phyloP scores from a whole-genome alignment of 2,329 filamentous ascomycete species.

The Colletotrichum sp. region DNA sequence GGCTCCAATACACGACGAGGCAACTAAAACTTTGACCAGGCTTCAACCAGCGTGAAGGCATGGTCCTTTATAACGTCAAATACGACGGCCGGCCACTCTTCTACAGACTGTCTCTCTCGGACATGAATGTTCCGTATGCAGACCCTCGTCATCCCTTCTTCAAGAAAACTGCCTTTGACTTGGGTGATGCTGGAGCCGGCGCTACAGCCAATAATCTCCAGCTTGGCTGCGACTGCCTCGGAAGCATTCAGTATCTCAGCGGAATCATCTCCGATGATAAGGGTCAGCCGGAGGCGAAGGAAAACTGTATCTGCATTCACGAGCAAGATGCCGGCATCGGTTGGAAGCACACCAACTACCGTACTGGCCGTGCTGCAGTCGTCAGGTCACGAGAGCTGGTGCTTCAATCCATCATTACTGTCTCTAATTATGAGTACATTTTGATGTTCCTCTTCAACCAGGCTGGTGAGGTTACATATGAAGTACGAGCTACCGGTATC shows the following conservation, averaged over 20 bases:
- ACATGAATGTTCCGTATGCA: constrained; percentile 69
- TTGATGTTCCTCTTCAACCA: constrained; percentile 70
- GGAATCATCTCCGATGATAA: constrained; percentile 56
- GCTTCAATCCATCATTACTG: constrained; percentile 70
- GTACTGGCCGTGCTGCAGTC: constrained; percentile 66
- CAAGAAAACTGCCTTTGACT: constrained; percentile 70
- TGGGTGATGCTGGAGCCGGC: constrained; percentile 70
- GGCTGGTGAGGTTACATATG: constrained; percentile 63
- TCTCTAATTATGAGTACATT: constrained; percentile 76
- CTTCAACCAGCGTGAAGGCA: constrained; percentile 65
- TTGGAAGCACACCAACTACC: constrained; percentile 76
- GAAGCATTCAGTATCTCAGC: constrained; percentile 64
- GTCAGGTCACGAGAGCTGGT: constrained; percentile 67
- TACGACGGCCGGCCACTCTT: constrained; percentile 64
- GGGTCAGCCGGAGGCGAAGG: constrained; percentile 57
- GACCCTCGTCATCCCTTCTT: constrained; percentile 70
- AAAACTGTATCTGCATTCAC: constrained; percentile 71
- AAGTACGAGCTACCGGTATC: constrained; percentile 71
- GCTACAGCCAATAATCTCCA: constrained; percentile 69
- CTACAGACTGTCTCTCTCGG: constrained; percentile 61
- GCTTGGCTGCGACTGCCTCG: constrained; percentile 73
- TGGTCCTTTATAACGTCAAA: constrained; percentile 62
- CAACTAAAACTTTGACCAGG: constrained; percentile 26
- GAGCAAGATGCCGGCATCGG: constrained; percentile 73
- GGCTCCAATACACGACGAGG: neutral